These are phyloP conservation scores for Cercospora sp. DNA, from an alignment of 2,329 filamentous ascomycete genomes.

Conservation along the genomic window DNA sequence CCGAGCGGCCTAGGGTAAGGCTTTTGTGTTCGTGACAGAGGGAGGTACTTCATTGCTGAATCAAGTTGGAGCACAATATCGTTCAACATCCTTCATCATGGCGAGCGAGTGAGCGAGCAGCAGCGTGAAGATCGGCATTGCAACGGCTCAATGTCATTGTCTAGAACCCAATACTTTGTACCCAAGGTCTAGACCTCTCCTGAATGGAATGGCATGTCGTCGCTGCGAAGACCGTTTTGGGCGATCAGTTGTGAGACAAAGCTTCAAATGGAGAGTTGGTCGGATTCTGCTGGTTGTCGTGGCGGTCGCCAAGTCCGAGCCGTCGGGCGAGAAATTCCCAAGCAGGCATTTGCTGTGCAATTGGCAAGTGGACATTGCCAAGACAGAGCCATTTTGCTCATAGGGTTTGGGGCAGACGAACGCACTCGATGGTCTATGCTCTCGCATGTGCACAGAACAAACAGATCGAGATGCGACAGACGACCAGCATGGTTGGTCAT, in stretches of 20 bases:
- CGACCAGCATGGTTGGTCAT: not conserved
- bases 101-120: not conserved
- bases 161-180: not conserved
- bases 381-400: not conserved
- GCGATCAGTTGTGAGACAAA: not conserved
- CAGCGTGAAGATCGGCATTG: not conserved
- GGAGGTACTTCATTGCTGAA: not conserved
- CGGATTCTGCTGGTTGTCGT: not conserved
- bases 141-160: not conserved
- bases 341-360: not conserved
- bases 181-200: not conserved
- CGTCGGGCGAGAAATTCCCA: not conserved
- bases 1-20: not conserved
- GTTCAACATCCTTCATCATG: not conserved
- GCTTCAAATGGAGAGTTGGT: not conserved
- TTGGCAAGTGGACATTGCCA: not conserved
- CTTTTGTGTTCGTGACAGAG: not conserved
- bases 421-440: not conserved
- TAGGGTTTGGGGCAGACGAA: not conserved
- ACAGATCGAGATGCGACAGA: not conserved
- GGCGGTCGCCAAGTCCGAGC: not conserved
- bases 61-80: not conserved
- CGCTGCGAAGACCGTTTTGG: not conserved
- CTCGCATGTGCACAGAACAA: not conserved
- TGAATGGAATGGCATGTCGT: not conserved